phyloP scores from a whole-genome alignment of 1,284 basidiomycete genomes.

The Puccinia polysora region DNA sequence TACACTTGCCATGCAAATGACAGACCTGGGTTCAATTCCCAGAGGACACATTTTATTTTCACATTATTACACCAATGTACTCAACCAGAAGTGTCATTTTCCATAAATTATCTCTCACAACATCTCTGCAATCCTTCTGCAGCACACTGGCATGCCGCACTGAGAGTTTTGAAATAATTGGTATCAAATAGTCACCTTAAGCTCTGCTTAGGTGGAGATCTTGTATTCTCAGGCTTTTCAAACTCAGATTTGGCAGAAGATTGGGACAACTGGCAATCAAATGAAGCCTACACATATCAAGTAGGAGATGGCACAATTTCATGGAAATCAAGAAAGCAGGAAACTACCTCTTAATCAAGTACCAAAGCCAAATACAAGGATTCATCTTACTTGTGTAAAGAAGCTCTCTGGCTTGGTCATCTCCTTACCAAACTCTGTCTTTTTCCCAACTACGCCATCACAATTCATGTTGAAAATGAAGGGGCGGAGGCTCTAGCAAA shows the following conservation, averaged over 20 bases:
- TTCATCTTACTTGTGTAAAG: too few relatives aligned
- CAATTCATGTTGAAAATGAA: too few relatives aligned
- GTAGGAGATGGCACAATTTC: constrained; percentile 8
- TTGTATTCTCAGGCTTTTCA: neutral
- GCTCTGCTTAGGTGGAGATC: neutral
- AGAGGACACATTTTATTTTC: too few relatives aligned
- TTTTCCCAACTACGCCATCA: too few relatives aligned
- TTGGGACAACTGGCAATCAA: neutral
- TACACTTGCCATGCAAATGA: too few relatives aligned
- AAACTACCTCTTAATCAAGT: neutral
- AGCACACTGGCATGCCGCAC: neutral
- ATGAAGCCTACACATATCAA: constrained; percentile 6
- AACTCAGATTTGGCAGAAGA: constrained; percentile 20
- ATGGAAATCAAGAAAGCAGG: constrained; percentile 25
- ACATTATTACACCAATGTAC: too few relatives aligned
- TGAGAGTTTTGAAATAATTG: constrained; percentile 1
- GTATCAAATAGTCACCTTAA: neutral
- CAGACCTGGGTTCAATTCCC: too few relatives aligned
- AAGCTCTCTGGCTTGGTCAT: too few relatives aligned
- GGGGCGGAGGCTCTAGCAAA: too few relatives aligned
- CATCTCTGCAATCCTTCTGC: neutral
- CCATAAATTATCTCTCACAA: constrained; percentile 7
- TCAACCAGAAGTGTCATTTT: neutral
- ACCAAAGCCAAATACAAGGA: too few relatives aligned
- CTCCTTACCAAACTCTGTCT: too few relatives aligned